Conservation (phyloP, 2,329 filamentous ascomycete genomes). For the Parastagonospora nodorum region DNA sequence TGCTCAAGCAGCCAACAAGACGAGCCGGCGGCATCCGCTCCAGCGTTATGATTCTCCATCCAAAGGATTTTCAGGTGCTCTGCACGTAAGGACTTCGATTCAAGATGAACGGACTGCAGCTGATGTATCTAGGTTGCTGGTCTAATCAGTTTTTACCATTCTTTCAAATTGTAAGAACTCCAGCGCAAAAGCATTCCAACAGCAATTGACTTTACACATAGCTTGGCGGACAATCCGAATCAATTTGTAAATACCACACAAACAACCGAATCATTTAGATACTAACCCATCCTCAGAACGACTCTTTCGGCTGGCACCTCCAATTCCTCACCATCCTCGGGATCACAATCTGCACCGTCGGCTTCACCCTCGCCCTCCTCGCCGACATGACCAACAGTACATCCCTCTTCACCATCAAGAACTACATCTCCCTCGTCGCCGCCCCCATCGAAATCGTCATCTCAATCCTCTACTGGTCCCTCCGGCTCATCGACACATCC, state of each 20-base stretch:
- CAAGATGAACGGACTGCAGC: neutral
- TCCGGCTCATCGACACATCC: constrained; percentile 60
- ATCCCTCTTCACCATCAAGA: constrained; percentile 69
- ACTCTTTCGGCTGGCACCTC: constrained; percentile 70
- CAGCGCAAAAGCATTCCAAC: neutral
- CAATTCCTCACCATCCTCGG: constrained; percentile 79
- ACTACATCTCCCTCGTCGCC: constrained; percentile 67
- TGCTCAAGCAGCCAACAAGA: constrained; percentile 18
- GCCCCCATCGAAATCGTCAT: constrained; percentile 75
- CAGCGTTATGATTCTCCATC: constrained; percentile 71
- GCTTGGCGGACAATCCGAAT: constrained; percentile 38
- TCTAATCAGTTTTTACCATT: constrained; percentile 52
- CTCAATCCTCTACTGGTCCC: constrained; percentile 73
- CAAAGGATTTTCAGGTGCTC: constrained; percentile 63
- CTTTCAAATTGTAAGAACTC: constrained; percentile 47
- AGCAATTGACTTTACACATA: constrained; percentile 18
- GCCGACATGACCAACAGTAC: constrained; percentile 64
- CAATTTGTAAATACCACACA: constrained; percentile 23
- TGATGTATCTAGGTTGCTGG: constrained; percentile 38
- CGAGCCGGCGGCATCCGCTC: constrained; percentile 59
- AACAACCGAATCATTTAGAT: too few relatives aligned
- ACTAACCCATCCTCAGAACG: constrained; percentile 46
- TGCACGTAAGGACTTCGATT: constrained; percentile 56
- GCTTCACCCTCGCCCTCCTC: constrained; percentile 65
- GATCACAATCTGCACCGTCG: constrained; percentile 63